Percentiles rank a stretch among this genome's conserved stretches.
These are phyloP conservation scores for Chytridium lagenaria DNA, from an alignment of 371 early-diverging fungal genomes.

Conservation along the genomic window DNA sequence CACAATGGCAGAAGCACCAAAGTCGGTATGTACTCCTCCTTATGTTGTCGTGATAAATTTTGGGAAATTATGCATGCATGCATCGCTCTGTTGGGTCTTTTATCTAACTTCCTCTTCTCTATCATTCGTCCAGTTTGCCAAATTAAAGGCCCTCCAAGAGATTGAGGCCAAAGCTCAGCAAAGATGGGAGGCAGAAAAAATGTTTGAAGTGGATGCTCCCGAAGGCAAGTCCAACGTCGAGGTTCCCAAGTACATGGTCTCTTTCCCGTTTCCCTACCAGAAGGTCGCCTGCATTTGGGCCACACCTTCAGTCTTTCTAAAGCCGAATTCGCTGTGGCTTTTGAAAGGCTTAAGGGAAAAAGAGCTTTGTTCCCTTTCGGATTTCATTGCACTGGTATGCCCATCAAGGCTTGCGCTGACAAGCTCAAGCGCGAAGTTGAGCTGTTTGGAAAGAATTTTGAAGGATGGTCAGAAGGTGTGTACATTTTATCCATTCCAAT, in stretches of 20 bases:
- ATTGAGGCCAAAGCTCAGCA: conserved; percentile 77
- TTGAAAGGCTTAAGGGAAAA: conserved; percentile 94
- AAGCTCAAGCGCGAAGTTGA: conserved; percentile 95
- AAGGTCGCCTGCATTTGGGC: conserved; percentile 95
- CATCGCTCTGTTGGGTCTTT: too few relatives aligned
- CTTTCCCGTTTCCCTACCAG: conserved; percentile 99
- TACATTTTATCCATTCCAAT: too few relatives aligned
- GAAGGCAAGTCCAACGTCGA: conserved; percentile 34
- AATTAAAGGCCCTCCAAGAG: conserved; percentile 42
- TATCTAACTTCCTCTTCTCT: too few relatives aligned
- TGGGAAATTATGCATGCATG: too few relatives aligned
- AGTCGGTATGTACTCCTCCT: conserved; percentile 12
- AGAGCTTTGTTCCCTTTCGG: conserved; percentile 97
- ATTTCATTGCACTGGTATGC: conserved; percentile 99
- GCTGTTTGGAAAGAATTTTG: conserved; percentile 89
- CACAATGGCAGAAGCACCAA: conserved; percentile 13
- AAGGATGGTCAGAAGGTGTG: conserved; percentile 54
- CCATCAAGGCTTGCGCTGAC: conserved; percentile 99
- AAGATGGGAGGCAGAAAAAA: conserved; percentile 78
- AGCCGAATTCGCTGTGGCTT: conserved; percentile 96
- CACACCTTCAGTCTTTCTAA: conserved; percentile 99
- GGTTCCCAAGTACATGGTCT: conserved; percentile 88
- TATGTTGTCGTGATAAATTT: too few relatives aligned
- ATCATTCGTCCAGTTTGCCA: conserved; percentile 42
- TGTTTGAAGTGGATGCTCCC: conserved; percentile 90